phyloP scores from a whole-genome alignment of 1,284 basidiomycete genomes.

The Ustilago shanxiensis region DNA sequence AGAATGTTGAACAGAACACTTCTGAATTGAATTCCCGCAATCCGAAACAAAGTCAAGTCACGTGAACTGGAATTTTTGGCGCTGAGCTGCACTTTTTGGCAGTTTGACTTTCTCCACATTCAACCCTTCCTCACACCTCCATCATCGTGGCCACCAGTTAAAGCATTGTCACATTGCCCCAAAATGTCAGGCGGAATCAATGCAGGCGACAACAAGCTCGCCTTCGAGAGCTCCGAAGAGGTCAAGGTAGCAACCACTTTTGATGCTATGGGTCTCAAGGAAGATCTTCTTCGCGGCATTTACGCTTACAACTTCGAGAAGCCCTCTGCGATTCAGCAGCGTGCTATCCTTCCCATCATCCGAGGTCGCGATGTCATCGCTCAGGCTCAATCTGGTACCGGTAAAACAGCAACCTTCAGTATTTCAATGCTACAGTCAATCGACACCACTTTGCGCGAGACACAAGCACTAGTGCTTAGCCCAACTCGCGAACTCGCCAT shows the following conservation, averaged over 20 bases:
- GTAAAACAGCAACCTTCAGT: slow-evolving; percentile 94
- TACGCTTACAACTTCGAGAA: slow-evolving; percentile 85
- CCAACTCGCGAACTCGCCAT: slow-evolving; percentile 76
- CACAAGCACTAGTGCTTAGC: slow-evolving; percentile 94
- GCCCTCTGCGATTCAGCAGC: slow-evolving; percentile 61
- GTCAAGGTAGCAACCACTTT: slow-evolving; percentile 77
- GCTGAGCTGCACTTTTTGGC: slow-evolving; percentile 4
- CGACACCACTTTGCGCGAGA: slow-evolving; percentile 93
- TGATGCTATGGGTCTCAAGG: slow-evolving; percentile 93
- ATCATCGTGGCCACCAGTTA: too few relatives aligned
- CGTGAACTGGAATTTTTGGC: slow-evolving; percentile 19
- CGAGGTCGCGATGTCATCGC: slow-evolving; percentile 92
- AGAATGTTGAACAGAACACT: background rate
- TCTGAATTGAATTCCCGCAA: slow-evolving; percentile 23
- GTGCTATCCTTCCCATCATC: slow-evolving; percentile 67
- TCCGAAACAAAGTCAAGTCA: slow-evolving; percentile 26
- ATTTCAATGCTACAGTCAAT: slow-evolving; percentile 79
- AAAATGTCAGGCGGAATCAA: slow-evolving; percentile 58
- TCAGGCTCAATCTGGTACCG: slow-evolving; percentile 98
- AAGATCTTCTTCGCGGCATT: slow-evolving; percentile 94
- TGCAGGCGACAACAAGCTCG: slow-evolving; percentile 76
- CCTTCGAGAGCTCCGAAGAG: slow-evolving; percentile 97
- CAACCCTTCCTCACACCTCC: background rate
- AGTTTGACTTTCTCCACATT: background rate
- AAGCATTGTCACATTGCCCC: background rate